phyloP scores from a whole-genome alignment of 164 flowering plant genomes.

The Akebia trifoliata region DNA sequence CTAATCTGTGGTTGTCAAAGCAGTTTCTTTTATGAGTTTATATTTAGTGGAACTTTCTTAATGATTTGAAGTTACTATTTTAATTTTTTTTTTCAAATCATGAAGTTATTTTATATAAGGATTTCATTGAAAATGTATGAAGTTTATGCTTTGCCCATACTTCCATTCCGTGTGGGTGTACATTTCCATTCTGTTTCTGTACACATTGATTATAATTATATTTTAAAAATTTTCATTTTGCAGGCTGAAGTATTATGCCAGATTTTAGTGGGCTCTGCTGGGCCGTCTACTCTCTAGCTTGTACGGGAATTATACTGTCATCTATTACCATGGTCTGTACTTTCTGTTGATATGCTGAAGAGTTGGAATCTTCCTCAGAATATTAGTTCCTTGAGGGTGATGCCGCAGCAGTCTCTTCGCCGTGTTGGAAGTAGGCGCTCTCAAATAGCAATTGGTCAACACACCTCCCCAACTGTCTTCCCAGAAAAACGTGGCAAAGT shows the following conservation, averaged over 20 bases:
- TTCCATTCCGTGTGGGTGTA: not conserved
- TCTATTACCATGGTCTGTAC: conserved; percentile 5
- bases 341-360: conserved; percentile 50
- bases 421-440: conserved; percentile 69
- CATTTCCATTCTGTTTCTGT: conserved; percentile 1
- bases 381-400: conserved; percentile 39
- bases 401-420: conserved; percentile 60
- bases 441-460: conserved; percentile 70
- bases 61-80: no score
- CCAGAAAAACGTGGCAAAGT: conserved; percentile 83
- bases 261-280: conserved; percentile 3
- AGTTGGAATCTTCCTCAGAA: conserved; percentile 48
- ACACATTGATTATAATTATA: not conserved
- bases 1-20: no score
- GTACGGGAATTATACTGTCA: conserved; percentile 8
- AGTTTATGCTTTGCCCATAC: not conserved
- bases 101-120: not conserved
- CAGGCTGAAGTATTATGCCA: conserved; percentile 15
- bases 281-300: conserved; percentile 4
- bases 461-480: conserved; percentile 81
- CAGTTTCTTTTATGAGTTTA: no score
- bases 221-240: not conserved
- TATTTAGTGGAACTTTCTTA: no score
- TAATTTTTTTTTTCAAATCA: no score
- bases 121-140: not conserved